Evolutionary conservation across 1,284 basidiomycete species (phyloP).

Genomic region (Mycosarcoma mackinlayi): DNA sequence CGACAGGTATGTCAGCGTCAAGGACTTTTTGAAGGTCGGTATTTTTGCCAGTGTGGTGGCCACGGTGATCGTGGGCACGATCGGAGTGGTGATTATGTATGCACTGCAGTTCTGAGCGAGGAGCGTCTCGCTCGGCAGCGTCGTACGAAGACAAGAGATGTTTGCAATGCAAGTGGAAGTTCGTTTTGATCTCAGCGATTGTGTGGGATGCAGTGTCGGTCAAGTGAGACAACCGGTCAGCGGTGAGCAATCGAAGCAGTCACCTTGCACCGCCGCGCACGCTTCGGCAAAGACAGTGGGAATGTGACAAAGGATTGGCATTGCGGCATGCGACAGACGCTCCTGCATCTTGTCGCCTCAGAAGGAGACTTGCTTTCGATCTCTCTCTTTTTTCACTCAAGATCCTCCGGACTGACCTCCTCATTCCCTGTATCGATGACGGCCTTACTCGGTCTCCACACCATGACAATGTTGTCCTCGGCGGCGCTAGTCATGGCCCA

Average conservation of each 20-base stretch:
- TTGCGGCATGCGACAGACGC: too few species aligned
- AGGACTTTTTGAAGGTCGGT: conserved; percentile 91
- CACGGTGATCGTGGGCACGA: conserved; percentile 71
- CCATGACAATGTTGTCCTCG: conserved; percentile 67
- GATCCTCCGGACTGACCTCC: conserved; percentile 31
- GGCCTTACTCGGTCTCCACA: conserved; percentile 55
- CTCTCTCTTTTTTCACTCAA: conserved; percentile 17
- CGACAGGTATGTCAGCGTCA: conserved; percentile 72
- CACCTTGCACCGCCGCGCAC: too few species aligned
- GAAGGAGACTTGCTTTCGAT: too few species aligned
- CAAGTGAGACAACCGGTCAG: too few species aligned
- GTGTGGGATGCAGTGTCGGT: too few species aligned
- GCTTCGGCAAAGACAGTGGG: too few species aligned
- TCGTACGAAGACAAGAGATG: neutral
- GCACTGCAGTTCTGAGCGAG: conserved; percentile 36
- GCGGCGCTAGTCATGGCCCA: conserved; percentile 64
- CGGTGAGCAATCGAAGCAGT: too few species aligned
- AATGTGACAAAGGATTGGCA: too few species aligned
- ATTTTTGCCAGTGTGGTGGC: conserved; percentile 90
- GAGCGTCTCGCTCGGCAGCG: neutral
- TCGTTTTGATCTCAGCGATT: too few species aligned
- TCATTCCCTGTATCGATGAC: conserved; percentile 46
- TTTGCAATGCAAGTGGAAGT: neutral
- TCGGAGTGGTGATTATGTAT: conserved; percentile 65
- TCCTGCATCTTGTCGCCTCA: too few species aligned